Conservation (phyloP, 2,329 filamentous ascomycete genomes). For the Epichloe elymi region DNA sequence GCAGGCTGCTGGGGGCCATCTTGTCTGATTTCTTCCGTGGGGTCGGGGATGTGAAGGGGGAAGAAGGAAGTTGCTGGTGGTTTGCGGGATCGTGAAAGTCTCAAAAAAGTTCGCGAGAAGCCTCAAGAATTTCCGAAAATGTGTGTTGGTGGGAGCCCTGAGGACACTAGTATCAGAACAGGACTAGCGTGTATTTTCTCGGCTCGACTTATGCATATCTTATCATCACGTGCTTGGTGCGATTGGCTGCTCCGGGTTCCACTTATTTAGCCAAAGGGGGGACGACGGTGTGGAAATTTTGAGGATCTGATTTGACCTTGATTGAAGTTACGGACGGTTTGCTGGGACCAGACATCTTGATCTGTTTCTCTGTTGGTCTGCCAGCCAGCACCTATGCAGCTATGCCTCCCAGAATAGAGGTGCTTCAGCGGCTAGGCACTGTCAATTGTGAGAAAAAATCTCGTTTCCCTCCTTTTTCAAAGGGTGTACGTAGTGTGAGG, state of each 20-base stretch:
- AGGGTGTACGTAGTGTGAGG: no score
- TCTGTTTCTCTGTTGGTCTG: not conserved
- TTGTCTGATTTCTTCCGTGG: constrained; percentile 41
- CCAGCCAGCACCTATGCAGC: constrained; percentile 12
- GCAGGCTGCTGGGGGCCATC: constrained; percentile 93
- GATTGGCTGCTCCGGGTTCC: constrained; percentile 12
- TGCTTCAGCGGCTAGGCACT: constrained; percentile 44
- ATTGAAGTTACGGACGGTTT: not conserved
- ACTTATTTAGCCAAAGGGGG: not conserved
- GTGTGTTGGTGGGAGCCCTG: constrained; percentile 26
- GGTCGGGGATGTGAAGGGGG: constrained; percentile 17
- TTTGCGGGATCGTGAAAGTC: constrained; percentile 14
- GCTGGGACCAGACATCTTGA: not conserved
- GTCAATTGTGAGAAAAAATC: constrained; percentile 41
- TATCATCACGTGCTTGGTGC: constrained; percentile 17
- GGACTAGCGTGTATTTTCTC: constrained; percentile 11
- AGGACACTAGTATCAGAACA: constrained; percentile 12
- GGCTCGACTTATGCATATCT: not conserved
- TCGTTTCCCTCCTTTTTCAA: not conserved
- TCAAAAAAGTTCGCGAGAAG: constrained; percentile 30
- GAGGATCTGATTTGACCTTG: constrained; percentile 6
- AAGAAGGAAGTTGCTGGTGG: constrained; percentile 15
- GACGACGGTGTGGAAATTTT: constrained; percentile 20
- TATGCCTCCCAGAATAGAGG: constrained; percentile 57
- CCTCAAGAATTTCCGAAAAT: constrained; percentile 24